Base-by-base conservation (phyloP, 495 filamentous ascomycete species). In the Pseudomonodictys pantanalensis region DNA sequence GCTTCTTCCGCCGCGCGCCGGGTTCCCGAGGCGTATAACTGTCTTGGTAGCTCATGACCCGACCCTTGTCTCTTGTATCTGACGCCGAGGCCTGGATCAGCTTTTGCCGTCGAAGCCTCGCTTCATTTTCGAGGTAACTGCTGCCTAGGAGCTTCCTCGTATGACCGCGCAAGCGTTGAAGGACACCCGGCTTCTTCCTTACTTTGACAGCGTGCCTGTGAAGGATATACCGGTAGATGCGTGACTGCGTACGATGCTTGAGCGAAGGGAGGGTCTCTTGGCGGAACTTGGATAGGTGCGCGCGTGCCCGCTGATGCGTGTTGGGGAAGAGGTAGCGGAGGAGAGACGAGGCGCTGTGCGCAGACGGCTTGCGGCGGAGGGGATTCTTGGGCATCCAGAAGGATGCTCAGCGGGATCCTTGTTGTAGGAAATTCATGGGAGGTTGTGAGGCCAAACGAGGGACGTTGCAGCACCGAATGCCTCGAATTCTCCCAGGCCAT, bases 221-320 rank as follows among this genome's bases (percentile, higher is more conserved):
- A 65, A 92, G 71, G 42, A 95, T 78, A 64, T 86, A 89, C 15
- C 78, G 76, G 71, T 91, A 92, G 51, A 95, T 80, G 51, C 85
- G 80, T 49, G 86, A 84, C 67, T 93, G 89, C 3, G 88, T 75
- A 25, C 81, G 79, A 63, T 82, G 81, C 56, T 83, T 85, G 59
- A 89, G 81, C 42, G 78, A 76, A 38, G 89, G 86, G 32, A 95
- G 72, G n/a, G 80, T 86, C 62, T 89, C 83, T 79, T 87, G 79
- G 49, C 83, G 86, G 72, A 95, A 79, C 47, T 77, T 75, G 59
- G 83, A 79, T 33, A 92, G 76, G 32, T 77, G 79, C 28, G 80
- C 80, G 62, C 83, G 82, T 59, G 83, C 79, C 33, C 82, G 81
- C 58, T 82, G 79, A 45, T 77, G 80, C 35, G 79, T 74, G 56